Base-by-base conservation (phyloP, 2,329 filamentous ascomycete genomes). In the Fusarium proliferatum region DNA sequence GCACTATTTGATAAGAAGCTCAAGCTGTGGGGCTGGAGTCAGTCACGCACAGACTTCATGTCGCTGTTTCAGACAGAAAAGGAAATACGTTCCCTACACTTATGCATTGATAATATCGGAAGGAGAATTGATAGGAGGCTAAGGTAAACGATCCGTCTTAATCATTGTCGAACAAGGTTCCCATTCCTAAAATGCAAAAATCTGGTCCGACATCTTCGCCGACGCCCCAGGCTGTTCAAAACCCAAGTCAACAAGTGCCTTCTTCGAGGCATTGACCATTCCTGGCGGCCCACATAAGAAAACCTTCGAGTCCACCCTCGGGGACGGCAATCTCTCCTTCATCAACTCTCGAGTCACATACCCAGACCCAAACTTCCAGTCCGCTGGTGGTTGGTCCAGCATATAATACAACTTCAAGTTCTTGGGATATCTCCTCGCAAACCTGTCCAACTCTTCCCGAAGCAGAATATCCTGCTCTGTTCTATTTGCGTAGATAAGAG, bases 241-340 rank as follows among this genome's bases (percentile, higher is more conserved):
- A 0, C 88, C 89, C 41, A 90, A 3, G 0, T 62, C 10, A 79
- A 80, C 1, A 79, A 90, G 75, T 8, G 80, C 80, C 75, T 85
- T 87, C 81, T 90, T 91, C 15, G 85, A 83, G 0, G 88, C 88
- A 42, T 86, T 86, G 1, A 91, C 81, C 88, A 92, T 89, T 0
- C 85, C 86, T 0, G 89, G 89, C 0, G 90, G 90, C 0, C 90
- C 90, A 76, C 90, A 92, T 4, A 91, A 78, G 80, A 90, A 81
- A 4, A 89, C 77, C 76, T 89, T 91, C 2, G 84, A 83, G 13
- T 88, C 85, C 0, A 75, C 34, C 0, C 79, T 81, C 0, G 88
- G 79, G 0, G 74, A 71, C 1, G 89, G 88, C 30, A 92, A 80
- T n/a, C 77, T 82, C 64, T 88, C 82, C 55, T 58, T 48, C 73